Base-by-base conservation (phyloP, 2,329 filamentous ascomycete genomes). In the Eurotiales sp. region DNA sequence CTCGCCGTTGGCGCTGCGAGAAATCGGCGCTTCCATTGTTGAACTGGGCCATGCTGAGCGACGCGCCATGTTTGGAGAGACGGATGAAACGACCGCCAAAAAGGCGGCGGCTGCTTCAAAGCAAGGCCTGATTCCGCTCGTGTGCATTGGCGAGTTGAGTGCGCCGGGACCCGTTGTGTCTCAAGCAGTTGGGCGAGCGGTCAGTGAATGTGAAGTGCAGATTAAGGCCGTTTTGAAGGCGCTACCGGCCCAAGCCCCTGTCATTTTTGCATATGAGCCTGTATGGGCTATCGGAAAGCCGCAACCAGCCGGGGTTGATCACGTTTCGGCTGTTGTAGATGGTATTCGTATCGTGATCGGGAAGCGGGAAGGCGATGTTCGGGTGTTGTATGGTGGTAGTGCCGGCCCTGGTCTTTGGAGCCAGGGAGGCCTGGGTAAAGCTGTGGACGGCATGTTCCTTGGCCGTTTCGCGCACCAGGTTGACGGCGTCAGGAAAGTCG, bases 261-360 rank as follows among this genome's bases (percentile, higher is more conserved):
- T 93, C 4, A 80, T 92, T 6, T 77, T 95, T 52, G 89, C 89
- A 1, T 95, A 95, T 64, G 89, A 95, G 73, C 89, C 89, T 7
- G 88, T 93, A 1, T 95, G 89, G 89, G 89, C 89, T 1, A 95
- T 93, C 67, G 89, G 89, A 0, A 84, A 88, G 8, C 74, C 79
- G 1, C 75, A 85, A 61, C 88, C 89, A 2, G 89, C 89, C 0
- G 78, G 78, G 7, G 80, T 84, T 15, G 83, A 85, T 55, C 85
- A 95, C 64, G 86, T 95, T 0, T 78, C 85, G 3, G 79, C 76
- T 32, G 87, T 93, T 2, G 84, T 87, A 14, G 77, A 78, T 59
- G 81, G 81, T 15, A 76, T 91, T 44, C 77, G 85, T 49, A 61
- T 62, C 5, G 67, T 81, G 10, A 77, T 81, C 22, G 65, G 83